phyloP scores from a whole-genome alignment of 1,139 yeast species.

The Magnusiomyces paraingens region DNA sequence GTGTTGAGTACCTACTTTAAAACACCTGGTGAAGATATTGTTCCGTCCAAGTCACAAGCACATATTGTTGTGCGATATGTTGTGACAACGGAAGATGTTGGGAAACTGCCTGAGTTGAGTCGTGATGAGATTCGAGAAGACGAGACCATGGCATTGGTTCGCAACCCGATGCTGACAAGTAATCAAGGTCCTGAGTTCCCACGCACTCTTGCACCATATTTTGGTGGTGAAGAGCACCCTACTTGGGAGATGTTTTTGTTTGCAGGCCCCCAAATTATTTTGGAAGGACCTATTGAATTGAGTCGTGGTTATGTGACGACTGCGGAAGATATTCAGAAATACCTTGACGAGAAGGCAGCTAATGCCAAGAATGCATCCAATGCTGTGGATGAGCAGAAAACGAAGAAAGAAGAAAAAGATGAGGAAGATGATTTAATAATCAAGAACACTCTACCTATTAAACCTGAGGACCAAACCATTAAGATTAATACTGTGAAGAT shows the following conservation, averaged over 20 bases:
- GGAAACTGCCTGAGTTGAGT: slow-evolving; percentile 33
- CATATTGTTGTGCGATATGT: slow-evolving; percentile 71
- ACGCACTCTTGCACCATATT: slow-evolving; percentile 60
- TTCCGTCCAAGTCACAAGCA: slow-evolving; percentile 69
- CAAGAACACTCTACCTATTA: slow-evolving; percentile 25
- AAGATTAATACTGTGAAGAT: slow-evolving; percentile 65
- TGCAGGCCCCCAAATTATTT: slow-evolving; percentile 63
- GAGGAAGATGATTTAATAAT: slow-evolving; percentile 4
- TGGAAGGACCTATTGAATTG: slow-evolving; percentile 59
- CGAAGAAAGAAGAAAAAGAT: too few species aligned
- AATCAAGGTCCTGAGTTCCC: slow-evolving; percentile 63
- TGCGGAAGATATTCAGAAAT: slow-evolving; percentile 35
- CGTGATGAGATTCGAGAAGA: slow-evolving; percentile 39
- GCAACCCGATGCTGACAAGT: slow-evolving; percentile 65
- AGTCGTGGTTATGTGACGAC: slow-evolving; percentile 52
- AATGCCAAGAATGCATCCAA: background rate
- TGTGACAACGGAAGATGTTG: slow-evolving; percentile 28
- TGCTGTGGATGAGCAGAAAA: background rate
- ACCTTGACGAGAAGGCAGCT: slow-evolving; percentile 30
- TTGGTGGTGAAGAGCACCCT: slow-evolving; percentile 46
- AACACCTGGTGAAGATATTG: slow-evolving; percentile 80
- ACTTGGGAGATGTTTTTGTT: slow-evolving; percentile 65
- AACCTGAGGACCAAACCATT: slow-evolving; percentile 28
- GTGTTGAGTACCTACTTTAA: slow-evolving; percentile 66
- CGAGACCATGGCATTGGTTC: slow-evolving; percentile 58